Conservation (phyloP, 805 yeast species). For the Teunomyces aglyptinius region DNA sequence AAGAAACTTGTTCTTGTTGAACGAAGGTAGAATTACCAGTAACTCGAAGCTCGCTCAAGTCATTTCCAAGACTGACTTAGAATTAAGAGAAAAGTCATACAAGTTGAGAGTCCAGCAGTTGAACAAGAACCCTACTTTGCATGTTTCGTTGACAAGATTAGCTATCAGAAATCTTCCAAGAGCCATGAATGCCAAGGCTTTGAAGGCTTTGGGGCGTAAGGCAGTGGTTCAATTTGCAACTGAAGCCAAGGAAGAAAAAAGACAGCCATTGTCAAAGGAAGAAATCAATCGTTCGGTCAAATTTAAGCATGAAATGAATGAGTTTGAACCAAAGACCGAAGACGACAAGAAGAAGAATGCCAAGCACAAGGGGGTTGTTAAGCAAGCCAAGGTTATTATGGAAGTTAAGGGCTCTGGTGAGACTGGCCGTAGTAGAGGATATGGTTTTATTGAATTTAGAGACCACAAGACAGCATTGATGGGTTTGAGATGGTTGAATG, state of each 20-base stretch:
- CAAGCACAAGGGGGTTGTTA: slow-evolving; percentile 85
- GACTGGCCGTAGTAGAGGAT: slow-evolving; percentile 90
- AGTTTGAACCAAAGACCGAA: slow-evolving; percentile 17
- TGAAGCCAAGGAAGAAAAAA: slow-evolving; percentile 68
- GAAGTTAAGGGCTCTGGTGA: slow-evolving; percentile 90
- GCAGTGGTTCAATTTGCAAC: slow-evolving; percentile 93
- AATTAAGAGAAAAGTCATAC: slow-evolving; percentile 83
- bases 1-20: slow-evolving; percentile 79
- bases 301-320: slow-evolving; percentile 48
- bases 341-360: slow-evolving; percentile 51
- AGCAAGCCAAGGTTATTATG: slow-evolving; percentile 88
- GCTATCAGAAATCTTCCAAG: slow-evolving; percentile 94
- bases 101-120: slow-evolving; percentile 85
- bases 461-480: slow-evolving; percentile 90
- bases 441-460: slow-evolving; percentile 90
- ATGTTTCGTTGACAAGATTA: slow-evolving; percentile 89
- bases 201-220: slow-evolving; percentile 89
- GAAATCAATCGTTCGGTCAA: slow-evolving; percentile 79
- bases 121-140: slow-evolving; percentile 85
- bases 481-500: slow-evolving; percentile 97
- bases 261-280: slow-evolving; percentile 88
- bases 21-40: slow-evolving; percentile 89
- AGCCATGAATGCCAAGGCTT: slow-evolving; percentile 81
- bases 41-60: slow-evolving; percentile 74
- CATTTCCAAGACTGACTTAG: slow-evolving; percentile 71